phyloP scores from a whole-genome alignment of 805 yeast species.

The Starmerella floricola region DNA sequence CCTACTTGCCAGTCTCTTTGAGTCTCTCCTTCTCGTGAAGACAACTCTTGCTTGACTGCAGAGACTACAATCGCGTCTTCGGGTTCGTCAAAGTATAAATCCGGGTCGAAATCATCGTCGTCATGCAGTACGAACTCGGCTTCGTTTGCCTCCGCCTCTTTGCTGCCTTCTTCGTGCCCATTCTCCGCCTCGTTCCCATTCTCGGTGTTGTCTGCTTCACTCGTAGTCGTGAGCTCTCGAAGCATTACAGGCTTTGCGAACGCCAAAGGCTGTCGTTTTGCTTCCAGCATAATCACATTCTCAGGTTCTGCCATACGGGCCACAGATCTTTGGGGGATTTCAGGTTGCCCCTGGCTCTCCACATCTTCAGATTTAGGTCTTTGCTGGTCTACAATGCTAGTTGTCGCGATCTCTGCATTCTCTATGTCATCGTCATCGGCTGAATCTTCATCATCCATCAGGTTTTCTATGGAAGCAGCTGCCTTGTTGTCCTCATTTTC shows the following conservation, averaged over 20 bases:
- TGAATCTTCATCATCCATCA: too few species aligned
- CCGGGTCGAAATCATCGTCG: constrained; percentile 7
- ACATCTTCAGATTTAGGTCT: too few species aligned
- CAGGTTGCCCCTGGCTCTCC: too few species aligned
- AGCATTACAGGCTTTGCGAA: constrained; percentile 16
- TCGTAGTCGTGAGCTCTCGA: neutral
- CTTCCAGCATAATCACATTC: constrained; percentile 15
- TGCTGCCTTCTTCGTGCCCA: too few species aligned
- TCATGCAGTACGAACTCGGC: neutral
- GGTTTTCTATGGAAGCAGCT: too few species aligned
- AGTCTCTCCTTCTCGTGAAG: neutral
- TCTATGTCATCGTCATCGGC: too few species aligned
- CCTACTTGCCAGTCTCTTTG: neutral
- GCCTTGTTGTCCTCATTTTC: too few species aligned
- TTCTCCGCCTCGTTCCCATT: too few species aligned
- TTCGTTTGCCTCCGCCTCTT: neutral
- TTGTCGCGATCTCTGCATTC: too few species aligned
- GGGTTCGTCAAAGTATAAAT: constrained; percentile 6
- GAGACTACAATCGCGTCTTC: constrained; percentile 6
- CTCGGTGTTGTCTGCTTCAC: too few species aligned
- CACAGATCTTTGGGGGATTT: constrained; percentile 16
- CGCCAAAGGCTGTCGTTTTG: constrained; percentile 14
- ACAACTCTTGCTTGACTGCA: neutral
- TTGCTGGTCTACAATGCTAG: too few species aligned
- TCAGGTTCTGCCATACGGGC: constrained; percentile 18